Conservation (phyloP, 129 eudicot species). For the Centaurea solstitialis region DNA sequence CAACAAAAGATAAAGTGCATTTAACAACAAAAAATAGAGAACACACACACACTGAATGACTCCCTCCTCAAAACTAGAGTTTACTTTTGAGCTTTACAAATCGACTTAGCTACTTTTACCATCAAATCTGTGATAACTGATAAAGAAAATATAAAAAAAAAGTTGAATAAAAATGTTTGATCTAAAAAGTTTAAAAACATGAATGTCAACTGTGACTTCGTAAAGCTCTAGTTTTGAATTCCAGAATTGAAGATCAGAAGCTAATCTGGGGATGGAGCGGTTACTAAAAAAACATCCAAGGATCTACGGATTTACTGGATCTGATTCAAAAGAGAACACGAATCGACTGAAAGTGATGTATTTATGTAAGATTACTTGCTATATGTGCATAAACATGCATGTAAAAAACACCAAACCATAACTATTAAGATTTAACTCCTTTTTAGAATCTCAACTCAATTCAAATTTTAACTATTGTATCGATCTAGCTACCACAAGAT, state of each 20-base stretch:
- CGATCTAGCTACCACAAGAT: neutral
- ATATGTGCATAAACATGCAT: conserved; percentile 2
- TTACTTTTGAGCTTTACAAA: neutral
- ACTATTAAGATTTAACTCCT: neutral
- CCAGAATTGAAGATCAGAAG: neutral
- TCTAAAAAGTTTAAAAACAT: neutral
- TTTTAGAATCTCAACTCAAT: neutral
- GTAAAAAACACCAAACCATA: neutral
- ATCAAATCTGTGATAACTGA: neutral
- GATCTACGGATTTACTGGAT: neutral
- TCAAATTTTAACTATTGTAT: neutral
- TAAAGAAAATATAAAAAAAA: too few species aligned
- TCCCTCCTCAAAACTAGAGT: neutral
- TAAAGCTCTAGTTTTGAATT: neutral
- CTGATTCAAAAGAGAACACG: neutral
- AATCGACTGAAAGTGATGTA: neutral
- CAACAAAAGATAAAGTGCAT: neutral
- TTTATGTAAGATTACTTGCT: neutral
- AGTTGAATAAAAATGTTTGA: too few species aligned
- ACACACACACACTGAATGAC: neutral
- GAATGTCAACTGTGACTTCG: neutral
- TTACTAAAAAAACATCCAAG: neutral
- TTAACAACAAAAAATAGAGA: neutral
- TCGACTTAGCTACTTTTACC: neutral
- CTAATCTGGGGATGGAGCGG: neutral